These are phyloP conservation scores for Exophiala aquamarina DNA, from an alignment of 2,329 filamentous ascomycete species.

Conservation along the genomic window DNA sequence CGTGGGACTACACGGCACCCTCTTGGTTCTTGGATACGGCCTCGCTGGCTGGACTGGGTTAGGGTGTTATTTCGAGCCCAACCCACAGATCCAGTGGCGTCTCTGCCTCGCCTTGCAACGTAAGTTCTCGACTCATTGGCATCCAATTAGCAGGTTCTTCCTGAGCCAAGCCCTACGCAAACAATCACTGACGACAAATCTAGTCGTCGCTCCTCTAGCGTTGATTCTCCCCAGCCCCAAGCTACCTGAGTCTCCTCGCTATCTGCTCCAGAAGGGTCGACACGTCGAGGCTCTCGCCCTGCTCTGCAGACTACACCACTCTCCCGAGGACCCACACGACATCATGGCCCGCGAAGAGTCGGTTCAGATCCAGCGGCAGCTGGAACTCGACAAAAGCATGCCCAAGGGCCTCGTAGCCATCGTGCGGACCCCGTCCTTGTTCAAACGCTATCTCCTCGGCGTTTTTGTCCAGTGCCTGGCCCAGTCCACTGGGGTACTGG, in stretches of 20 bases:
- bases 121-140: too few relatives aligned
- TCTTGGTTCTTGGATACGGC: constrained; percentile 24
- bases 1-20: constrained; percentile 12
- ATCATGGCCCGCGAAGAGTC: too few relatives aligned
- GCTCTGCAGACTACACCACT: constrained; percentile 36
- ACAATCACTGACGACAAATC: too few relatives aligned
- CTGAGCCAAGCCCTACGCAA: too few relatives aligned
- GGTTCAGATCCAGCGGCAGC: too few relatives aligned
- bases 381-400: constrained; percentile 35
- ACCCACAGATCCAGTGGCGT: constrained; percentile 33
- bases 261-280: constrained; percentile 39
- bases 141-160: too few relatives aligned
- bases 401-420: too few relatives aligned
- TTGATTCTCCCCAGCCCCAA: constrained; percentile 31
- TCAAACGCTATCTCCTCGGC: too few relatives aligned
- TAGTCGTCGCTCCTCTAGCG: constrained; percentile 33
- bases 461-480: constrained; percentile 4
- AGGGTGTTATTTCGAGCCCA: constrained; percentile 24
- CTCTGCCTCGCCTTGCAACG: constrained; percentile 36
- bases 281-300: constrained; percentile 36
- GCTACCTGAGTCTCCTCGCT: constrained; percentile 35
- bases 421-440: not conserved
- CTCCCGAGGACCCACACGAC: constrained; percentile 34
- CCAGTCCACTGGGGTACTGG: constrained; percentile 26
- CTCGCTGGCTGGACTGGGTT: constrained; percentile 26